Conservation (phyloP, 441 rosid genomes). For the Adansonia grandidieri region DNA sequence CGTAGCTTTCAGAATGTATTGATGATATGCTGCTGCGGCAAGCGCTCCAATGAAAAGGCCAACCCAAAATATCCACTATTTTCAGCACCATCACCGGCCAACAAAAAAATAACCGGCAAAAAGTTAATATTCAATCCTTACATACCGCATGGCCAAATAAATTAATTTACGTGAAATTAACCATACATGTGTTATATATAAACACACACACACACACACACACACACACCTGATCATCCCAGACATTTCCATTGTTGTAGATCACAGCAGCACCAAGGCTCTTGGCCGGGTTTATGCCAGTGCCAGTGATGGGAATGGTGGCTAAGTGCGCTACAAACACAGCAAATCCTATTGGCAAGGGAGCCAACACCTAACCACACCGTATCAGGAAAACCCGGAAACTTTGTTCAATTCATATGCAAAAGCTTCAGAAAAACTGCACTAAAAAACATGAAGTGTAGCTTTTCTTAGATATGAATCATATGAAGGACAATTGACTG, state of each 20-base stretch:
- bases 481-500: background rate
- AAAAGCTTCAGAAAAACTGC: background rate
- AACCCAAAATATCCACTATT: slow-evolving; percentile 69
- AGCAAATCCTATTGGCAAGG: slow-evolving; percentile 82
- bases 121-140: background rate
- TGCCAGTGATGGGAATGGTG: slow-evolving; percentile 90
- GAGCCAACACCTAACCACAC: slow-evolving; percentile 55
- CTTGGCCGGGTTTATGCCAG: slow-evolving; percentile 92
- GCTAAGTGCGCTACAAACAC: slow-evolving; percentile 92
- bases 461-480: background rate
- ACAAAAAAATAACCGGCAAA: background rate
- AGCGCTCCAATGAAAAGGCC: slow-evolving; percentile 58
- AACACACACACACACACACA: no score
- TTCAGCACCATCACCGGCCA: background rate
- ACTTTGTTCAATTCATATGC: background rate
- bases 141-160: background rate
- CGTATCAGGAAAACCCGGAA: background rate
- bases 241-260: slow-evolving; percentile 55
- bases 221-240: slow-evolving; percentile 67
- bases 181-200: slow-evolving; percentile 6
- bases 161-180: background rate
- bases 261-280: slow-evolving; percentile 91
- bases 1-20: slow-evolving; percentile 54
- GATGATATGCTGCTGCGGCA: slow-evolving; percentile 60
- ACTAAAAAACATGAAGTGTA: background rate